Evolutionary conservation across 2,329 filamentous ascomycete species (phyloP).

Genomic region (Sclerotinia sclerotiorum): DNA sequence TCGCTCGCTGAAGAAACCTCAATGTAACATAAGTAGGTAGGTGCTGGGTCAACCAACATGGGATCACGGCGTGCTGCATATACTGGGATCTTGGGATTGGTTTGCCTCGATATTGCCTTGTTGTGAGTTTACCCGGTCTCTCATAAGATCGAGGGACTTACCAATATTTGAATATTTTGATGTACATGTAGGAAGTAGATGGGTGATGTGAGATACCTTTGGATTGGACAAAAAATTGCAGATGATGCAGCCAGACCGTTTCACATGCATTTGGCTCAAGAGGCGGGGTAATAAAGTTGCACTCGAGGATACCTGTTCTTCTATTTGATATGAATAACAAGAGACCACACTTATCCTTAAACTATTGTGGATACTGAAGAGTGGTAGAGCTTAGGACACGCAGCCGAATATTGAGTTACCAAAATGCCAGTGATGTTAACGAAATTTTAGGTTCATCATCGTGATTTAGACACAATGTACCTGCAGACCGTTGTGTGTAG

Average conservation of each 20-base stretch:
- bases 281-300: slow-evolving; percentile 20
- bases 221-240: slow-evolving; percentile 22
- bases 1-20: slow-evolving; percentile 20
- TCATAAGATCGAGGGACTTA: not conserved
- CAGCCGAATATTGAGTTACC: not conserved
- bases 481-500: slow-evolving; percentile 5
- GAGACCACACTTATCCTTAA: not conserved
- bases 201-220: slow-evolving; percentile 11
- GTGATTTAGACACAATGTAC: slow-evolving; percentile 19
- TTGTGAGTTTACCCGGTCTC: slow-evolving; percentile 1
- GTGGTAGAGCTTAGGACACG: not conserved
- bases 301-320: slow-evolving; percentile 8
- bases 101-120: slow-evolving; percentile 8
- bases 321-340: not conserved
- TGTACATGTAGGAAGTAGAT: not conserved
- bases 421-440: not conserved
- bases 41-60: slow-evolving; percentile 14
- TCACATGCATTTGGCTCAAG: slow-evolving; percentile 19
- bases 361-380: not conserved
- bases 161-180: slow-evolving; percentile 7
- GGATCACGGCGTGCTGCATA: slow-evolving; percentile 14
- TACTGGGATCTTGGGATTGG: slow-evolving; percentile 18
- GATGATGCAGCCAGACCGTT: slow-evolving; percentile 26
- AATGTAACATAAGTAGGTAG: slow-evolving; percentile 15
- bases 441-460: not conserved